A percentile compares a stretch with the other conserved stretches of the same genome.
Evolutionary conservation across 108 stramenopile species (phyloP).

Genomic region (Cylindrotheca closterium): DNA sequence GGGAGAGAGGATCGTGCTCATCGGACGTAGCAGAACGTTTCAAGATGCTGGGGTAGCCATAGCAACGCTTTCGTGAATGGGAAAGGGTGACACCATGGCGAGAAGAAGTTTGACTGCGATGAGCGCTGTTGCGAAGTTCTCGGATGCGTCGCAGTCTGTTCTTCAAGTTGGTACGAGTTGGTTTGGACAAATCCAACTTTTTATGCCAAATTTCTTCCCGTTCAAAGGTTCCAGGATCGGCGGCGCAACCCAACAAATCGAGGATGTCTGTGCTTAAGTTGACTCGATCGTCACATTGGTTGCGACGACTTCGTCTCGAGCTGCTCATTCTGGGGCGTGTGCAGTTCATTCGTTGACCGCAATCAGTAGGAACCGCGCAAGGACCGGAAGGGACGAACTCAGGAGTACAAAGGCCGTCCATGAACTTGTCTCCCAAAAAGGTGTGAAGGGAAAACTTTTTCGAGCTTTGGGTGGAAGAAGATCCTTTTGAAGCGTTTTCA

Average conservation of each 20-base stretch:
- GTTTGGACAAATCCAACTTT: not conserved
- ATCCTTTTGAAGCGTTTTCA: constrained; percentile 1
- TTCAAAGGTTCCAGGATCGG: constrained; percentile 13
- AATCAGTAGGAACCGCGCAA: not conserved
- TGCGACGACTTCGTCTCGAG: not conserved
- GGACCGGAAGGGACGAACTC: not conserved
- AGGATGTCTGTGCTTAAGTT: constrained; percentile 20
- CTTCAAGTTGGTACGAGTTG: constrained; percentile 10
- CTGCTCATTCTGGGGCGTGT: not conserved
- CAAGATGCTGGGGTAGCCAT: not conserved
- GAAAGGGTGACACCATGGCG: constrained; percentile 32
- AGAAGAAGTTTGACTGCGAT: constrained; percentile 15
- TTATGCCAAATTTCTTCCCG: constrained; percentile 28
- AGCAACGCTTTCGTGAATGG: too few species aligned
- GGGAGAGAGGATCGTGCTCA: not conserved
- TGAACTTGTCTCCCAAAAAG: not conserved
- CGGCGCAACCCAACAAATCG: constrained; percentile 26
- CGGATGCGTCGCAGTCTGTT: constrained; percentile 27
- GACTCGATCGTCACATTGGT: not conserved
- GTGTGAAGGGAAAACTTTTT: constrained; percentile 1
- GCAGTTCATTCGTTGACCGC: not conserved
- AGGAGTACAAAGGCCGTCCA: not conserved
- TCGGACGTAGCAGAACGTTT: constrained; percentile 8
- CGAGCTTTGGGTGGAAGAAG: not conserved
- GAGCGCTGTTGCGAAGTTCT: constrained; percentile 16